Base-by-base conservation (phyloP, 495 filamentous ascomycete genomes). In the Aspergillus homomorphus region DNA sequence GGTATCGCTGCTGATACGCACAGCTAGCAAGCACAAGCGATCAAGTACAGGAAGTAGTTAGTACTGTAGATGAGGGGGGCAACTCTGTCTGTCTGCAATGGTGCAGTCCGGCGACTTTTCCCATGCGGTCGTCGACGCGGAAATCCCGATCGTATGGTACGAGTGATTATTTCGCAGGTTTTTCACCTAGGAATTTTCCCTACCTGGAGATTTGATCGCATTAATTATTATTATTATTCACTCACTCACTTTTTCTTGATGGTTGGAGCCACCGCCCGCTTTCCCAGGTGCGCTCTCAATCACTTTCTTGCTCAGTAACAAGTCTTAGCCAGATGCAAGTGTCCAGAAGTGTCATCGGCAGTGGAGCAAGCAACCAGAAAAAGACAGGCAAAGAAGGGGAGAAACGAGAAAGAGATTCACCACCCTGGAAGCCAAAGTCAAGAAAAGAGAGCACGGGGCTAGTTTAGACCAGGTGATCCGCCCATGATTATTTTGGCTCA, bases 71-170 rank as follows among this genome's bases (percentile, higher is more conserved):
- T 43, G 41, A 43, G 12, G 14, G 23, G 28, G 24, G 23, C 48
- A 51, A 28, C 24, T 51, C 16, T 23, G 20, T 24, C 46, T n/a
- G 46, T 50, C 46, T 26, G 21, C 46, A 50, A 43, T 41, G 44
- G 53, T 24, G 23, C 55, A 55, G 54, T 23, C 60, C 63, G 63
- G 61, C 64, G 61, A 66, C 59, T 69, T 68, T 60, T 63, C 66
- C 57, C 54, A n/a, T 58, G 45, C 56, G 60, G 6, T 38, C 6
- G 6, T 38, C 6, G 46, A 54, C 38, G 59, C 55, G 58, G n/a
- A 53, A 62, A 66, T 63, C 53, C 64, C 61, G 61, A 67, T 67
- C 64, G 59, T 62, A 64, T 61, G 64, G 64, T 54, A 60, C 64
- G 54, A 57, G 59, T 55, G 44, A 49, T 52, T 55, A n/a, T 52